Evolutionary conservation across 2,329 filamentous ascomycete species (phyloP), one percentile per base, ranked within the genome.

Genomic region (Daldinia eschscholtzii): DNA sequence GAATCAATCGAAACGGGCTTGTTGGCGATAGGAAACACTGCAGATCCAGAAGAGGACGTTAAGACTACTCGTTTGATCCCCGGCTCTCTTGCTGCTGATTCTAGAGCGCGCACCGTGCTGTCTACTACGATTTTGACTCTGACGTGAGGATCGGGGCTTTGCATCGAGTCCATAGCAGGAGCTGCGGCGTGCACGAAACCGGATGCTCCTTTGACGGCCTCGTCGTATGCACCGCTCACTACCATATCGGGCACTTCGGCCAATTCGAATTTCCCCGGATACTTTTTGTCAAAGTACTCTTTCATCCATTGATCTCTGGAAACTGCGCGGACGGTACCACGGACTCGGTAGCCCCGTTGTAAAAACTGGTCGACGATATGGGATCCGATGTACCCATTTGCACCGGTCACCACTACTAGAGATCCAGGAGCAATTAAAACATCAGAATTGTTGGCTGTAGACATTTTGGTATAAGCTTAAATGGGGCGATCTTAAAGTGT

Each of bases 321-420:
- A 3, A 48, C 28, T 30, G 56, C 57, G 28, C 73, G 73, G 6
- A 64, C 61, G 2, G 73, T 71, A 13, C 73, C 84, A 23, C 83
- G 81, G n/a, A 86, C 83, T 3, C 75, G 77, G 71, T 81, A 85
- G 4, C 83, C 83, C 0, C 73, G 73, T 0, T 72, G 53, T 0
- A 84, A 75, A 6, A 83, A 73, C 58, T 83, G 77, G 53, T 81
- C 77, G 2, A 76, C 79, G 3, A 83, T 76, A 13, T 84, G 78
- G 0, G 79, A 80, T 0, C 73, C 83, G 3, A 85, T 74, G 52
- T 78, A 80, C 0, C 83, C 82, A 35, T 82, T 84, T 30, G 65
- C 76, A 1, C 82, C 83, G 0, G 82, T 85, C 0, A 84, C 75
- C 0, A 85, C 76, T 26, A 84, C 76, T 0, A 73, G 66, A 0